Evolutionary conservation across 441 rosid genomes (phyloP), one percentile per base, ranked within the genome.

Genomic region (Populus hybrid): DNA sequence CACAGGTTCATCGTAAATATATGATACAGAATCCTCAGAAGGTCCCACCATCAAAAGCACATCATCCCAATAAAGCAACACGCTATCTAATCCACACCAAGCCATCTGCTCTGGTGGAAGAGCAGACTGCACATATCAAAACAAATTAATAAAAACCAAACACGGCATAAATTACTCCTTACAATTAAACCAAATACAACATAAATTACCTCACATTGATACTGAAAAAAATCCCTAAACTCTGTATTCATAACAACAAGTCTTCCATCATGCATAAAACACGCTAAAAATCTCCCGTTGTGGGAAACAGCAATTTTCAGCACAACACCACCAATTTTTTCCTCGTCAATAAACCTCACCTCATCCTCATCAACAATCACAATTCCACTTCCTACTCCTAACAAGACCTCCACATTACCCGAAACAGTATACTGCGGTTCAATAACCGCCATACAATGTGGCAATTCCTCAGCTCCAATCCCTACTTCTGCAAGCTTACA

Each of bases 61-160:
- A 84, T 94, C 98, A 87, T 97, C 99, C 97, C 97, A 92, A 83
- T 93, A 93, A 68, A 94, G 93, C 12, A 97, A 87, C 76, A 97
- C 88, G 38, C 90, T 94, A 68, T 97, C 99, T 93, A 93, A 86
- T 83, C 97, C 99, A 86, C 99, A 94, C 98, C 99, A 97, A 38
- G 95, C 97, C 86, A 97, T 84, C 86, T 97, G 99, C 87, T 89
- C 91, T 0, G 99, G 99, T 79, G 99, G 98, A 82, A 97, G 97
- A 10, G 94, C 91, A 77, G 99, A 90, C 99, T 96, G 89, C 78
- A 80, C 63, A 73, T 29, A 65, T 56, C 29, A 53, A 9, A 23
- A 61, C 23, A 33, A 56, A 28, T 40, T 71, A 28, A 28, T 53
- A 64, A 35, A 64, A 73, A 42, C 28, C 1, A 76, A 38, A 61